These are phyloP conservation scores for Talaromyces sp. DNA, from an alignment of 2,329 filamentous ascomycete genomes.

Conservation along the genomic window DNA sequence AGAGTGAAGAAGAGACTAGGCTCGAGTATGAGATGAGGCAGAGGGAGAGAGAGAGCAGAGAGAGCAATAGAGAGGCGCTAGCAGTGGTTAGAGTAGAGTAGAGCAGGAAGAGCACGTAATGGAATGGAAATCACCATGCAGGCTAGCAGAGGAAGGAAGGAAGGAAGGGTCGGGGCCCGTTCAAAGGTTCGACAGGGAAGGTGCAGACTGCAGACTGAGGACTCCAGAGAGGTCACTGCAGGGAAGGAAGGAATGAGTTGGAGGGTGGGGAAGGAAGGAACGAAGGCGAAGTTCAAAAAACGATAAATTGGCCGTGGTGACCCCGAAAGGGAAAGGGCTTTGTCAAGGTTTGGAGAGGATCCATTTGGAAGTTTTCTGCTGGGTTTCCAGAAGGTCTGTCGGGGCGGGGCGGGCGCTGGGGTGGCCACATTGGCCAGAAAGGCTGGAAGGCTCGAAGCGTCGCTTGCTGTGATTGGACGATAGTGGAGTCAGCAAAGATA, in stretches of 20 bases:
- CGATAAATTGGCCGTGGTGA: not conserved
- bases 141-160: not conserved
- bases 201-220: not conserved
- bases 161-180: slow-evolving; percentile 5
- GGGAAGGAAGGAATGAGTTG: not conserved
- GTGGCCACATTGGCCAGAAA: slow-evolving; percentile 4
- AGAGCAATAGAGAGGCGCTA: not conserved
- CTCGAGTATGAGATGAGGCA: not conserved
- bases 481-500: not conserved
- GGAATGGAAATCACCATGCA: not conserved
- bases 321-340: not conserved
- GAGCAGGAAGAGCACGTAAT: not conserved
- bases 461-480: not conserved
- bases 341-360: not conserved
- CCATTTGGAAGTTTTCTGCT: slow-evolving; percentile 15
- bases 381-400: slow-evolving; percentile 20
- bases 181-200: slow-evolving; percentile 1
- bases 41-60: not conserved
- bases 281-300: not conserved
- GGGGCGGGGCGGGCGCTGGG: slow-evolving; percentile 15
- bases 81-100: not conserved
- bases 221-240: not conserved
- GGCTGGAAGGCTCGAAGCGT: not conserved
- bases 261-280: slow-evolving; percentile 4
- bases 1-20: not conserved